Evolutionary conservation across 345 rosid species (phyloP).

Genomic region (Gossypium australe): DNA sequence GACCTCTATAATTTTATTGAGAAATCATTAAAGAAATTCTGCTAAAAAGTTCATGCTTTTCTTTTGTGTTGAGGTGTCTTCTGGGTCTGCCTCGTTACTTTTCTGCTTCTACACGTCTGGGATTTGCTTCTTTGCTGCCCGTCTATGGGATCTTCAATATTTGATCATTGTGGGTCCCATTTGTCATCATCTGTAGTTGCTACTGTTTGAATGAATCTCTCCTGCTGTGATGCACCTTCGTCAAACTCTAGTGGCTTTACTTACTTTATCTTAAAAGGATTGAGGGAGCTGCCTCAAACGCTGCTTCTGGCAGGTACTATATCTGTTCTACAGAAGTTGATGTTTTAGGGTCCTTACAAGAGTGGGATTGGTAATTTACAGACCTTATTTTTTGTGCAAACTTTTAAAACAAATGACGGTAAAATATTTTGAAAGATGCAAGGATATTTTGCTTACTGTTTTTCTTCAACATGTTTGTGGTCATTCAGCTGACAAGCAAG

Average conservation of each 20-base stretch:
- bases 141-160: conserved; percentile 65
- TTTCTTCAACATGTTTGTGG: neutral
- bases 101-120: conserved; percentile 64
- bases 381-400: conserved; percentile 4
- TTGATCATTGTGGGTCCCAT: conserved; percentile 57
- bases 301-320: conserved; percentile 58
- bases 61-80: conserved; percentile 86
- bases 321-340: conserved; percentile 46
- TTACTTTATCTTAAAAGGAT: conserved; percentile 46
- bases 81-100: conserved; percentile 86
- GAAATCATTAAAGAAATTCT: conserved; percentile 23
- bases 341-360: conserved; percentile 22
- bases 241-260: conserved; percentile 36
- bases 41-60: conserved; percentile 62
- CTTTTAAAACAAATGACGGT: neutral
- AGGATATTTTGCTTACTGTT: neutral
- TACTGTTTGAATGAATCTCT: conserved; percentile 48
- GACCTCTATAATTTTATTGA: conserved; percentile 32
- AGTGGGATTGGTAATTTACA: conserved; percentile 6
- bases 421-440: neutral
- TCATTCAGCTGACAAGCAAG: conserved; percentile 11
- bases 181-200: conserved; percentile 49
- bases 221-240: conserved; percentile 34
- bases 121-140: conserved; percentile 54
- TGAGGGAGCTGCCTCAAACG: conserved; percentile 53